phyloP scores from a whole-genome alignment of 2,329 filamentous ascomycete species.

The Fusarium liriodendri region DNA sequence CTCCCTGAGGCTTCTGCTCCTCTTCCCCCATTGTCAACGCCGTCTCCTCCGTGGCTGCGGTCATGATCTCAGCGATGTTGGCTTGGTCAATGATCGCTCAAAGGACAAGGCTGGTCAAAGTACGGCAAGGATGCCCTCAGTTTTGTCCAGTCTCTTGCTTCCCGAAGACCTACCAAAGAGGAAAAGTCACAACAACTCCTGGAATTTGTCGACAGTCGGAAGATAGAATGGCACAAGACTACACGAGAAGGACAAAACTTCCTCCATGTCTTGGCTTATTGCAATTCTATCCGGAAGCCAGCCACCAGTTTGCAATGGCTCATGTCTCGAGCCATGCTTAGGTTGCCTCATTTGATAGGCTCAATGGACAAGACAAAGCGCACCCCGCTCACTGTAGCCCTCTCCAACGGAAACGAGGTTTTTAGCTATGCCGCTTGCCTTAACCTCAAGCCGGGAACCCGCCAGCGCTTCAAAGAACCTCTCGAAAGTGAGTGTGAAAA shows the following conservation, averaged over 20 bases:
- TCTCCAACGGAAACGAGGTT: neutral
- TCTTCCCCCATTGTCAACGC: neutral
- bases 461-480: neutral
- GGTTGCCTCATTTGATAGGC: constrained; percentile 2
- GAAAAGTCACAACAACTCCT: neutral
- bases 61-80: neutral
- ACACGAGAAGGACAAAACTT: constrained; percentile 6
- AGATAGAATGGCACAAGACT: constrained; percentile 1
- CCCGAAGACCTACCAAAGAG: neutral
- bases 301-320: constrained; percentile 4
- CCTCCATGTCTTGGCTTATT: constrained; percentile 5
- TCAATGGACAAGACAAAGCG: constrained; percentile 1
- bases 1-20: neutral
- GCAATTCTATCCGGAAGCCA: neutral
- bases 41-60: neutral
- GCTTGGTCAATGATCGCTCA: neutral
- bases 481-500: constrained; percentile 1
- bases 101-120: neutral
- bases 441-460: neutral
- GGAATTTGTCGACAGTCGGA: neutral
- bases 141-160: neutral
- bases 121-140: neutral
- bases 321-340: constrained; percentile 2
- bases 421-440: neutral
- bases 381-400: constrained; percentile 1